Evolutionary conservation across 805 yeast genomes (phyloP).

Genomic region (Maudiozyma barnettii): DNA sequence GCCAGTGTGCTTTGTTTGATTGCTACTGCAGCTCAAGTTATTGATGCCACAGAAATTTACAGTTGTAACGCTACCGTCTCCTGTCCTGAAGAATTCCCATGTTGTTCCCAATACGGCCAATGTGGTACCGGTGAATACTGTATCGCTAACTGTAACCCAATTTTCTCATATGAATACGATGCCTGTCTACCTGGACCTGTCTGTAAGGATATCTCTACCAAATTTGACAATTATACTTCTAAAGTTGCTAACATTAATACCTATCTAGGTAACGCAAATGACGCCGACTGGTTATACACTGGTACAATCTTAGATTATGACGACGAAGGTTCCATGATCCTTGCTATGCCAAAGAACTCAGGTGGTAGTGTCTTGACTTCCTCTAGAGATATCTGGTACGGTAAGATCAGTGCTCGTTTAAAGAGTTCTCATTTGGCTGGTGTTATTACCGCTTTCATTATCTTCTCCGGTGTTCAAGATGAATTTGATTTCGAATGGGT

Average conservation of each 20-base stretch:
- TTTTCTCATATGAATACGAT: conserved; percentile 45
- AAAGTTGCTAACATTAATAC: conserved; percentile 29
- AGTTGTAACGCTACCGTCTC: conserved; percentile 43
- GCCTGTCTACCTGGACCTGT: conserved; percentile 86
- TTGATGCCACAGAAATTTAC: conserved; percentile 7
- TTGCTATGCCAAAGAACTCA: conserved; percentile 72
- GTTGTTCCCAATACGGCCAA: conserved; percentile 73
- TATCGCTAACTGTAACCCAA: conserved; percentile 81
- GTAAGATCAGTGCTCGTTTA: conserved; percentile 58
- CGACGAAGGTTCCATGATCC: conserved; percentile 40
- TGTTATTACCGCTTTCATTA: conserved; percentile 74
- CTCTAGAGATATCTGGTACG: conserved; percentile 79
- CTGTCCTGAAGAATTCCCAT: conserved; percentile 77
- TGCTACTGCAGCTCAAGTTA: conserved; percentile 1
- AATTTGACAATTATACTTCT: conserved; percentile 31
- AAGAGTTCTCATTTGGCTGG: conserved; percentile 71
- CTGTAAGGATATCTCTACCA: conserved; percentile 42
- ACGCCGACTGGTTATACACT: conserved; percentile 55
- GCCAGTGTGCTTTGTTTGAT: neutral
- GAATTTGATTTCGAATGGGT: conserved; percentile 85
- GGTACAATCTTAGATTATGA: conserved; percentile 50
- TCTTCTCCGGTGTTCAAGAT: conserved; percentile 78
- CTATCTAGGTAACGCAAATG: conserved; percentile 64
- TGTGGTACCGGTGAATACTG: conserved; percentile 72
- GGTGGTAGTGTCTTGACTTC: conserved; percentile 77